These are phyloP conservation scores for Neocatenulostroma microsporum DNA, from an alignment of 2,329 filamentous ascomycete genomes.

Conservation along the genomic window DNA sequence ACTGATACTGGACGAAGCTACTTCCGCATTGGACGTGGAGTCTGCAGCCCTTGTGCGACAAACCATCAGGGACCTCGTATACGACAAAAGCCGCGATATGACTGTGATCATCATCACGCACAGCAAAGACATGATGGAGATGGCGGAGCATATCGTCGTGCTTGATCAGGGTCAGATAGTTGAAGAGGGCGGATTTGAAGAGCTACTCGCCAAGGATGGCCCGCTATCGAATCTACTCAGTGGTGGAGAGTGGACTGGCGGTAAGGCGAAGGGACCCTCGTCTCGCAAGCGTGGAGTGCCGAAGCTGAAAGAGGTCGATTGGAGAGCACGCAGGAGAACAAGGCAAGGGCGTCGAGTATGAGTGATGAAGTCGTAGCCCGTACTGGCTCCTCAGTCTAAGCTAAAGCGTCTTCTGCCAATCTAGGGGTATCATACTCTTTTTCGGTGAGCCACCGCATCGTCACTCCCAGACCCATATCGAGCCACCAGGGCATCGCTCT, in stretches of 20 bases:
- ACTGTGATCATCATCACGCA: constrained; percentile 80
- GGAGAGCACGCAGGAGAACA: too few species aligned
- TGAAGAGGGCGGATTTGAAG: constrained; percentile 59
- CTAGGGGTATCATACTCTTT: too few species aligned
- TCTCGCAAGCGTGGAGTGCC: background rate
- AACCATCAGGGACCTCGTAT: constrained; percentile 52
- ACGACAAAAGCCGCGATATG: constrained; percentile 33
- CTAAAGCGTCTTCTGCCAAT: too few species aligned
- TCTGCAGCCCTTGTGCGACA: constrained; percentile 57
- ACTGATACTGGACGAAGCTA: constrained; percentile 80
- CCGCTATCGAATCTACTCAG: constrained; percentile 31
- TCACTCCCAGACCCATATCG: too few species aligned
- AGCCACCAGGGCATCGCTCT: too few species aligned
- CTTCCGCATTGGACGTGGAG: constrained; percentile 66
- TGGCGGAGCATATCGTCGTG: constrained; percentile 66
- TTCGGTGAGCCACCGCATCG: too few species aligned
- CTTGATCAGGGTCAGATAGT: constrained; percentile 59
- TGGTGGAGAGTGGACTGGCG: constrained; percentile 28
- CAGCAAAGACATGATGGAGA: constrained; percentile 74
- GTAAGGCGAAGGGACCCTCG: background rate
- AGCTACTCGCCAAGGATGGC: constrained; percentile 42
- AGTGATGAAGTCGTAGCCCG: too few species aligned
- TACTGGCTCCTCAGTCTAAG: too few species aligned
- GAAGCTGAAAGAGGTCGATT: constrained; percentile 2
- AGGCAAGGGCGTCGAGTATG: too few species aligned